phyloP scores from a whole-genome alignment of 2,329 filamentous ascomycete species.

The Gaeumannomyces sp. region DNA sequence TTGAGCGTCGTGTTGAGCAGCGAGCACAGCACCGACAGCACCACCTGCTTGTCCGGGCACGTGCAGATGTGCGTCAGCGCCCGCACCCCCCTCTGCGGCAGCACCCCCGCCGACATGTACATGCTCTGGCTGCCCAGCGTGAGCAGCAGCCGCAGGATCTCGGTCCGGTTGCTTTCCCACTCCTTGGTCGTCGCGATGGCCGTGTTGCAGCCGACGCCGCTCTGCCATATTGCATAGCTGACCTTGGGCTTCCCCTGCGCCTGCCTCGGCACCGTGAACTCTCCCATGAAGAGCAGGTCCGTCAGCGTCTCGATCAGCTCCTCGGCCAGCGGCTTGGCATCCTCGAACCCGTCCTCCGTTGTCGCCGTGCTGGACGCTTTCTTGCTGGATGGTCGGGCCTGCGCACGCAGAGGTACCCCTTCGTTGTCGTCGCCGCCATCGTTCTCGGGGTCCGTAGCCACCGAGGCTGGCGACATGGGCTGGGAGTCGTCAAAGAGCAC shows the following conservation, averaged over 20 bases:
- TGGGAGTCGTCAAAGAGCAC: slow-evolving; percentile 75
- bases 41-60: slow-evolving; percentile 82
- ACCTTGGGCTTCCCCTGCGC: slow-evolving; percentile 70
- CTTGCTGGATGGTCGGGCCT: slow-evolving; percentile 31
- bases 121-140: slow-evolving; percentile 86
- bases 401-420: not conserved
- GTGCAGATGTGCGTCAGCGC: slow-evolving; percentile 85
- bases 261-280: slow-evolving; percentile 75
- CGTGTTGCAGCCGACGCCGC: slow-evolving; percentile 90
- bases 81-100: slow-evolving; percentile 77
- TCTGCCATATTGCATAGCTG: slow-evolving; percentile 95
- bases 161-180: slow-evolving; percentile 85
- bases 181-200: slow-evolving; percentile 84
- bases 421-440: slow-evolving; percentile 2
- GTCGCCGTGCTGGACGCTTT: slow-evolving; percentile 31
- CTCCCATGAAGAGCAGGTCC: slow-evolving; percentile 85
- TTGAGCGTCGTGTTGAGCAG: slow-evolving; percentile 91
- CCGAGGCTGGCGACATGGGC: slow-evolving; percentile 29
- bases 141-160: slow-evolving; percentile 79
- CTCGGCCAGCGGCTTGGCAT: slow-evolving; percentile 81
- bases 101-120: slow-evolving; percentile 75
- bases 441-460: not conserved
- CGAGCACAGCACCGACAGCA: slow-evolving; percentile 85
- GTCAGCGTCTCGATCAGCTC: slow-evolving; percentile 86
- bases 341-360: slow-evolving; percentile 62